These are phyloP conservation scores for Rhododendron ovatum DNA, from an alignment of 148 eudicot species.

Conservation along the genomic window DNA sequence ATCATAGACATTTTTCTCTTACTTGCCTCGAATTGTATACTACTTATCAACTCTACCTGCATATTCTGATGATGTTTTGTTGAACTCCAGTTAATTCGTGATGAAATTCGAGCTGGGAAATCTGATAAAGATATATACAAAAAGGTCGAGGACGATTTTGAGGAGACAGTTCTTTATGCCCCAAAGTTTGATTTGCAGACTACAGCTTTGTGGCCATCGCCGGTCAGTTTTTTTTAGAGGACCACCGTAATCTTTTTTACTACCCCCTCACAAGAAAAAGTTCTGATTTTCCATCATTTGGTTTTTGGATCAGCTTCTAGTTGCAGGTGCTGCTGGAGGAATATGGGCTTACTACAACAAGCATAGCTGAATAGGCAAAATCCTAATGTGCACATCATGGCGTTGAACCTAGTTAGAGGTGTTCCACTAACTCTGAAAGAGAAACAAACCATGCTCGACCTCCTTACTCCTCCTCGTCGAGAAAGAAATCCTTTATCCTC, in stretches of 20 bases:
- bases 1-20: background rate
- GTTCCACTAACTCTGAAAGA: constrained; percentile 78
- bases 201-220: constrained; percentile 88
- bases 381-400: constrained; percentile 89
- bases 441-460: constrained; percentile 77
- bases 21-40: background rate
- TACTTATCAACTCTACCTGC: background rate
- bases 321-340: constrained; percentile 79
- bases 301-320: constrained; percentile 46
- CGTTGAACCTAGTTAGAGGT: constrained; percentile 79
- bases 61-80: background rate
- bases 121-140: constrained; percentile 78
- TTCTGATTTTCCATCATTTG: background rate
- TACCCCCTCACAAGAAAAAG: background rate
- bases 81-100: constrained; percentile 71
- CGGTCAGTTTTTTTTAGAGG: constrained; percentile 34
- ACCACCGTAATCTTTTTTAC: background rate
- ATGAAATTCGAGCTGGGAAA: constrained; percentile 81
- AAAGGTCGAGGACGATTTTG: constrained; percentile 84
- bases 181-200: constrained; percentile 91
- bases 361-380: constrained; percentile 47
- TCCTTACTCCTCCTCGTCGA: constrained; percentile 74
- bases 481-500: constrained; percentile 28
- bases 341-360: constrained; percentile 79
- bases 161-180: constrained; percentile 76